These are phyloP conservation scores for Guillardia theta DNA, from an alignment of 78 protist genomes.

Conservation along the genomic window DNA sequence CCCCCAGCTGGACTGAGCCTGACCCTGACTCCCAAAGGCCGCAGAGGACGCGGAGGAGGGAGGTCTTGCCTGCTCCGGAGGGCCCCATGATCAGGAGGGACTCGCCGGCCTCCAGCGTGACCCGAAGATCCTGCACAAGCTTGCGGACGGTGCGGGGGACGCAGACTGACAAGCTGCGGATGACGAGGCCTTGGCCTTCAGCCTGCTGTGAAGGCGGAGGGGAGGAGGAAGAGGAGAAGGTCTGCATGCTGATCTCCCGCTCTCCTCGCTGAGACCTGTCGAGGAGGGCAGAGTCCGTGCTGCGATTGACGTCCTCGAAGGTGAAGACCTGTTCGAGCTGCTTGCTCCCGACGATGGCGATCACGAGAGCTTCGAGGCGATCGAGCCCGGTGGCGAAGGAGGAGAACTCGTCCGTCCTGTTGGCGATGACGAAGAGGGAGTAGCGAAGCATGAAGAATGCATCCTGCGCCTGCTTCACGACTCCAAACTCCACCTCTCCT, in stretches of 20 bases:
- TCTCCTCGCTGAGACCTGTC: no score
- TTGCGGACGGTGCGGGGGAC: no score
- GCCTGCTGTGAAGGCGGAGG: no score
- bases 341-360: neutral
- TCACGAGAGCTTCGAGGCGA: neutral
- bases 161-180: no score
- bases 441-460: slow-evolving; percentile 9
- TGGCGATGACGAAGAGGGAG: slow-evolving; percentile 25
- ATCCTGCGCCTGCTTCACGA: slow-evolving; percentile 30
- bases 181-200: no score
- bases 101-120: no score
- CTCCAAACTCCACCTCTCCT: slow-evolving; percentile 27
- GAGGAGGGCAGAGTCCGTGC: no score
- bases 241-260: no score
- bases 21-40: slow-evolving; percentile 1
- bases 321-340: no score
- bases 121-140: no score
- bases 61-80: slow-evolving; percentile 29
- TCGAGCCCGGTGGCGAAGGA: neutral
- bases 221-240: no score
- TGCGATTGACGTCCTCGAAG: no score
- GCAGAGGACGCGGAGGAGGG: neutral
- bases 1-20: neutral
- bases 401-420: neutral
- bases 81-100: slow-evolving; percentile 25